These are phyloP conservation scores for Phytophthora constricta DNA, from an alignment of 352 stramenopile genomes.

Conservation along the genomic window DNA sequence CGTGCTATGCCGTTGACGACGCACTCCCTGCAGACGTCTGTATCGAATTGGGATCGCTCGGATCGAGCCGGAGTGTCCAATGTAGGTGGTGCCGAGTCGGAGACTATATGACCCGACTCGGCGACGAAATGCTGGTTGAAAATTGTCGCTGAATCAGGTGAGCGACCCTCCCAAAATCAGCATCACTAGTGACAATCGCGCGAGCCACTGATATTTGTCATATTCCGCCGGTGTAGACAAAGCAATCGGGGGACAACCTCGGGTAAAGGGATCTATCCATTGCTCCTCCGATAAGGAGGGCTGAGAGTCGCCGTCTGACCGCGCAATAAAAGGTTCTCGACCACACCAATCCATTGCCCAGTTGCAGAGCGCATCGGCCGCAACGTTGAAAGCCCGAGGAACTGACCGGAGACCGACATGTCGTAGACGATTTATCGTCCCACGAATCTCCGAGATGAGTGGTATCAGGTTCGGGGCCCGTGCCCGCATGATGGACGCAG, in stretches of 20 bases:
- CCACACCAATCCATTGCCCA: slow-evolving; percentile 23
- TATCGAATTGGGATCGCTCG: neutral
- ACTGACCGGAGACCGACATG: neutral
- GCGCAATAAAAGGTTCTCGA: neutral
- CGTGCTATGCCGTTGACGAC: neutral
- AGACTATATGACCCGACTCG: too few species aligned
- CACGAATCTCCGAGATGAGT: neutral
- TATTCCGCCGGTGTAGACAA: neutral
- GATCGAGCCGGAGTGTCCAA: neutral
- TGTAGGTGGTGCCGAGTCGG: neutral
- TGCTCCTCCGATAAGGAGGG: too few species aligned
- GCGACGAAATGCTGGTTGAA: neutral
- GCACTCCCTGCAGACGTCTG: neutral
- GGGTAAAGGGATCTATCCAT: too few species aligned
- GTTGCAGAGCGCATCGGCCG: slow-evolving; percentile 23
- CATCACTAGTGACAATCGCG: neutral
- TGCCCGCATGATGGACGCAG: slow-evolving; percentile 14
- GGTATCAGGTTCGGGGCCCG: slow-evolving; percentile 7
- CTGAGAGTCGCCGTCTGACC: neutral
- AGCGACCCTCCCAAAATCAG: neutral
- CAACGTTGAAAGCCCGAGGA: neutral
- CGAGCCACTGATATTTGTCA: neutral
- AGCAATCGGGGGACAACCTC: neutral
- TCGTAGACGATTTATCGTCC: slow-evolving; percentile 2
- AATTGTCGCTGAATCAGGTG: neutral